Evolutionary conservation across 805 yeast genomes (phyloP).

Genomic region (Monosporozyma aquatica): DNA sequence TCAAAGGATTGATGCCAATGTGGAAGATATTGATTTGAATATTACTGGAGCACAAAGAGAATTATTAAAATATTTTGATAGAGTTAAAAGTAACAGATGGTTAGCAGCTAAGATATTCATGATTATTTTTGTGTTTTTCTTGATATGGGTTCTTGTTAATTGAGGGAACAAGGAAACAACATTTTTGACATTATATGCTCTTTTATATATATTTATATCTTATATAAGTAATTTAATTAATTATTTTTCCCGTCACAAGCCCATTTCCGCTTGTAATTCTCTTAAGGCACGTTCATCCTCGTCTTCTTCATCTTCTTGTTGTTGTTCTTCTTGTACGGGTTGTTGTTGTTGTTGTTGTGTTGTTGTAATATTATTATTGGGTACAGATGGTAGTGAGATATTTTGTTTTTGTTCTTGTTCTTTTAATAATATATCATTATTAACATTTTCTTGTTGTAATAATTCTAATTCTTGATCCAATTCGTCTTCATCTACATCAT

Average conservation of each 20-base stretch:
- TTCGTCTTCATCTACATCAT: slow-evolving; percentile 81
- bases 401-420: slow-evolving; percentile 10
- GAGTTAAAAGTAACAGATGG: slow-evolving; percentile 87
- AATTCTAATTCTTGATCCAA: slow-evolving; percentile 88
- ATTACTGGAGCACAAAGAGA: slow-evolving; percentile 93
- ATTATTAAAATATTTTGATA: slow-evolving; percentile 77
- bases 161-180: slow-evolving; percentile 29
- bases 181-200: no score
- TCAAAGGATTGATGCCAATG: slow-evolving; percentile 89
- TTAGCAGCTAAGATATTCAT: slow-evolving; percentile 84
- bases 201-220: slow-evolving; percentile 2
- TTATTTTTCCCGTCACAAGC: slow-evolving; percentile 36
- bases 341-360: not conserved
- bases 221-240: not conserved
- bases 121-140: slow-evolving; percentile 64
- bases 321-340: not conserved
- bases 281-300: slow-evolving; percentile 78
- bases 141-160: slow-evolving; percentile 72
- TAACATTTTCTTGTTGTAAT: slow-evolving; percentile 68
- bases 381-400: slow-evolving; percentile 40
- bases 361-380: slow-evolving; percentile 10
- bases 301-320: slow-evolving; percentile 36
- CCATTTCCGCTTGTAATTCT: slow-evolving; percentile 82
- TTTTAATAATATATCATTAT: slow-evolving; percentile 1
- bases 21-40: slow-evolving; percentile 84